These are phyloP conservation scores for Glomus cerebriforme DNA, from an alignment of 192 early-diverging fungal species.

Conservation along the genomic window DNA sequence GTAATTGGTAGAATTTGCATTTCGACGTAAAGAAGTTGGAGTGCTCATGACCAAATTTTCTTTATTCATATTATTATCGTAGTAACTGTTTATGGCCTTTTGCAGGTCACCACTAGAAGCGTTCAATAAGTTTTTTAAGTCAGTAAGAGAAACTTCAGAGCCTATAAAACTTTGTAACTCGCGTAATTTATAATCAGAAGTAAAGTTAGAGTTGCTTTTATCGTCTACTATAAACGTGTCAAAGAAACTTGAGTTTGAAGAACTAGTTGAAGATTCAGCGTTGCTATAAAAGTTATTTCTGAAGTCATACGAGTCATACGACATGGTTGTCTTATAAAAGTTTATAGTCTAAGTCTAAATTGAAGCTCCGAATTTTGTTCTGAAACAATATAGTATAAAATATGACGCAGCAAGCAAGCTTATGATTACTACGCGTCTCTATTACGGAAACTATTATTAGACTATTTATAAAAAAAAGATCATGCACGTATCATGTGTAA, in stretches of 20 bases:
- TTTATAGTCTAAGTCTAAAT: background rate
- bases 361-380: background rate
- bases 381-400: background rate
- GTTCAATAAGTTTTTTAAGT: background rate
- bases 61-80: background rate
- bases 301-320: background rate
- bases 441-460: too few relatives aligned
- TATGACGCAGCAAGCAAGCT: too few relatives aligned
- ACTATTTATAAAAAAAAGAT: too few relatives aligned
- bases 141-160: background rate
- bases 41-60: background rate
- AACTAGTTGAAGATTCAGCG: background rate
- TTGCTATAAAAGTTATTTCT: background rate
- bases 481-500: too few relatives aligned
- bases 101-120: background rate
- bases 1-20: background rate
- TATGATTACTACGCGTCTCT: too few relatives aligned
- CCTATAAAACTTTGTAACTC: background rate
- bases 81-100: background rate
- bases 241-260: background rate
- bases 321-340: background rate
- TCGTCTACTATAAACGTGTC: background rate
- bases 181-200: background rate
- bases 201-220: background rate
- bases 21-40: background rate